Conservation (phyloP, 495 filamentous ascomycete species). For the Aspergillus saccharolyticus region DNA sequence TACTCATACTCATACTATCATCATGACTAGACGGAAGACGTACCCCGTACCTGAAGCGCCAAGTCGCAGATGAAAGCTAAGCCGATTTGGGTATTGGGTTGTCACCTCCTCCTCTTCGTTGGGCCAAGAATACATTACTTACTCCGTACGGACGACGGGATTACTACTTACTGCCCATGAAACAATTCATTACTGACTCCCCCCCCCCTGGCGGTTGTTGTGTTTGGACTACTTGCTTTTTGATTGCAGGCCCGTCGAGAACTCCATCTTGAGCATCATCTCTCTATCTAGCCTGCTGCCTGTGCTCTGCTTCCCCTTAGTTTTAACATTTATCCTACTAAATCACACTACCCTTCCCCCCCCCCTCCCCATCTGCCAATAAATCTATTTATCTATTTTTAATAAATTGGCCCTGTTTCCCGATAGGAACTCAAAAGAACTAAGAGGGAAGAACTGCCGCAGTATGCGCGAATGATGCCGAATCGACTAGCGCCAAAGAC, state of each 20-base stretch:
- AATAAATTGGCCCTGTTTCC: not conserved
- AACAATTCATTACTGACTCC: no score
- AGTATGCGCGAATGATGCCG: slow-evolving; percentile 14
- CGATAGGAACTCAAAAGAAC: not conserved
- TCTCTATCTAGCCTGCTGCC: not conserved
- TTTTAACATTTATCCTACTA: no score
- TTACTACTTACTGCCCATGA: no score
- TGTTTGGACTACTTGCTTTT: not conserved
- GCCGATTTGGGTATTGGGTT: not conserved
- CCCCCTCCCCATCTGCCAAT: no score
- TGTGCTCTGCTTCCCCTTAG: not conserved
- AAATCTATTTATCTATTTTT: not conserved
- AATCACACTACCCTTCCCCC: no score
- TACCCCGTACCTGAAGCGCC: not conserved
- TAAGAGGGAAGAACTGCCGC: not conserved
- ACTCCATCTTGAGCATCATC: not conserved
- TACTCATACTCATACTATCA: no score
- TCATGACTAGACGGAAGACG: no score
- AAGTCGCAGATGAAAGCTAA: not conserved
- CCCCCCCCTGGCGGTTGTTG: not conserved
- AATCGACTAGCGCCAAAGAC: slow-evolving; percentile 11
- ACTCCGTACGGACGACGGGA: no score
- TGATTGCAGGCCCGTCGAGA: not conserved
- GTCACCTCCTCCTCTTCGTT: not conserved
- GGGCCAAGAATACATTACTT: no score